These are phyloP conservation scores for Murraya paniculata DNA, from an alignment of 345 rosid genomes.

Conservation along the genomic window DNA sequence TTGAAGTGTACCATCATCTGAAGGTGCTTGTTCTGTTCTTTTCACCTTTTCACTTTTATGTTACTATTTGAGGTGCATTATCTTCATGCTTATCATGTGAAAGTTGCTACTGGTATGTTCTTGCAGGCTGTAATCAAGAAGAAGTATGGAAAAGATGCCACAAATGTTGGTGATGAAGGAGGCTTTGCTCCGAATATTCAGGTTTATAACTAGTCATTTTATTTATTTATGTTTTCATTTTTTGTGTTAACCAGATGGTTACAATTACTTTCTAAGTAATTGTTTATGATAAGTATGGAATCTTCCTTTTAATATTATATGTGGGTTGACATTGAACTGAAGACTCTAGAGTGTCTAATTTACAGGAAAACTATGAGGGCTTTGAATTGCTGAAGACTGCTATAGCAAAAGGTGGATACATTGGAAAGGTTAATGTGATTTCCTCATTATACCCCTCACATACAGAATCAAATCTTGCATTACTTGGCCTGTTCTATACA, in stretches of 20 bases:
- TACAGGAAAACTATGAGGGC: slow-evolving; percentile 71
- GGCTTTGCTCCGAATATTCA: slow-evolving; percentile 67
- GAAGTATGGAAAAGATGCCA: slow-evolving; percentile 69
- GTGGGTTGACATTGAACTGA: not conserved
- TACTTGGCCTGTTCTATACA: not conserved
- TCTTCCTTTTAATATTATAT: not conserved
- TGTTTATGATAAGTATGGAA: not conserved
- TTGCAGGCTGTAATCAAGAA: slow-evolving; percentile 55
- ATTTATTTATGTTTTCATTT: not conserved
- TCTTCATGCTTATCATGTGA: not conserved
- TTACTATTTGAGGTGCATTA: not conserved
- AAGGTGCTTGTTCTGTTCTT: slow-evolving; percentile 32
- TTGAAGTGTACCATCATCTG: slow-evolving; percentile 67
- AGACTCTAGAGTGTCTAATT: not conserved
- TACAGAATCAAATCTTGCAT: not conserved
- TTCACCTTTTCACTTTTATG: not conserved
- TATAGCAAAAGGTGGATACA: slow-evolving; percentile 63
- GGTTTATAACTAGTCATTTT: slow-evolving; percentile 21
- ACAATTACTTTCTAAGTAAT: not conserved
- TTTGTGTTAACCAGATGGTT: not conserved
- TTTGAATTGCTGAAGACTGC: slow-evolving; percentile 70
- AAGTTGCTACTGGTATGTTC: not conserved
- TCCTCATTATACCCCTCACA: not conserved
- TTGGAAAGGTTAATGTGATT: slow-evolving; percentile 40
- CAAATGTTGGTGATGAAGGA: slow-evolving; percentile 67